These are phyloP conservation scores for Calonectria pseudoturangicola DNA, from an alignment of 2,329 filamentous ascomycete genomes.

Conservation along the genomic window DNA sequence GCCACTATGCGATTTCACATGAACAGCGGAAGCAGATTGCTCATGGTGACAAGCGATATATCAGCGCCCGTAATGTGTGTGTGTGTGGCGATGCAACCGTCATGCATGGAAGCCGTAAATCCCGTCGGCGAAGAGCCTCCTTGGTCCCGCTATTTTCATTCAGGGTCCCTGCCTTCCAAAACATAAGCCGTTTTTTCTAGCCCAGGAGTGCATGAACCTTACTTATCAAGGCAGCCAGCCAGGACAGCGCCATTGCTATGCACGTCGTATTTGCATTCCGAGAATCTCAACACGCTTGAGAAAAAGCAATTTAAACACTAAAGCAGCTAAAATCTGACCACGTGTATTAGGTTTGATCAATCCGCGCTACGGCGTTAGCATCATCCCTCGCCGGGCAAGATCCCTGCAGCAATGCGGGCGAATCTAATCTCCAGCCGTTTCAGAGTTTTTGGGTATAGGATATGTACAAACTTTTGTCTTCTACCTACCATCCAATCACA, in stretches of 20 bases:
- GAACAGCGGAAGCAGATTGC: not conserved
- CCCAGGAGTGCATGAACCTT: not conserved
- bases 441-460: not conserved
- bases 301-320: not conserved
- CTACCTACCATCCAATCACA: constrained; percentile 8
- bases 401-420: not conserved
- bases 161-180: constrained; percentile 5
- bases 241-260: not conserved
- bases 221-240: not conserved
- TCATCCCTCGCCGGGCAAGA: not conserved
- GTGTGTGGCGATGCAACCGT: not conserved
- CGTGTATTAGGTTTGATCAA: not conserved
- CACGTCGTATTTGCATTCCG: not conserved
- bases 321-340: not conserved
- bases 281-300: not conserved
- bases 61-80: no score
- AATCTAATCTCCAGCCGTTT: no score
- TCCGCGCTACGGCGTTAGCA: not conserved
- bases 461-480: not conserved
- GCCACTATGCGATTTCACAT: constrained; percentile 6
- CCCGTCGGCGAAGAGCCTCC: constrained; percentile 2
- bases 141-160: not conserved
- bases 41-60: not conserved
- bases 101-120: not conserved
- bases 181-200: not conserved